Evolutionary conservation across 768 basidiomycete genomes (phyloP), one percentile per base, ranked within the genome.

Genomic region (Collybiopsis confluens): DNA sequence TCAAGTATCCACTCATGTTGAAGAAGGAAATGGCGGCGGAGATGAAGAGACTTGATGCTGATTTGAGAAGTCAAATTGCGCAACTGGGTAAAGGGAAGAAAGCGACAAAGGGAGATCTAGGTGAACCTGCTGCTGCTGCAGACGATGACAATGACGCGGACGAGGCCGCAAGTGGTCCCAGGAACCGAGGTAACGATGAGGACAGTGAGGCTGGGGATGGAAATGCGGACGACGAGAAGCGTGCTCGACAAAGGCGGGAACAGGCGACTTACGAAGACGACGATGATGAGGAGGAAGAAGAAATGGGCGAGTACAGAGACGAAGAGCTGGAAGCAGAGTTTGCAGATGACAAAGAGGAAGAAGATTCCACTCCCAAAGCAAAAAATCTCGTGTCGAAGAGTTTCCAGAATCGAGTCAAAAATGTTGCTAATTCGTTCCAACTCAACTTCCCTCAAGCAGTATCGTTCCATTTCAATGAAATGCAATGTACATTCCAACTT

Each of bases 1-100:
- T 77, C 55, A 85, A 80, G 55, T 97, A 98, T 71, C 88, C 93
- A 8, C 70, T 81, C 11, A 79, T 76, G 41, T 73, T 99, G 62
- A 92, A 88, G 71, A 90, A 86, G 67, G 93, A 98, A 69, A 88
- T 98, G 60, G 71, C 82, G 53, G 68, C 74, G 11, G 96, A 98
- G 72, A 81, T 98, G 78, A 92, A 89, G 72, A 88, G 83, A 65
- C 75, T 92, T 28, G 87, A 88, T 59, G 80, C 83, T 18, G 88
- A 93, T 63, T 69, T 90, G 57, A 91, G 83, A 69, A 79, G 74
- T 56, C 88, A 94, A 65, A 87, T 87, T 49, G 76, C 81, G 28
- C 86, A 92, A 57, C 74, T 96, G 15, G 97, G 96, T 4, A 86
- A 91, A 63, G 95, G 93, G 9, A 85, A 82, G 57, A 74, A 75